Conservation (phyloP, 352 stramenopile species). For the Phytophthora crassamura region DNA sequence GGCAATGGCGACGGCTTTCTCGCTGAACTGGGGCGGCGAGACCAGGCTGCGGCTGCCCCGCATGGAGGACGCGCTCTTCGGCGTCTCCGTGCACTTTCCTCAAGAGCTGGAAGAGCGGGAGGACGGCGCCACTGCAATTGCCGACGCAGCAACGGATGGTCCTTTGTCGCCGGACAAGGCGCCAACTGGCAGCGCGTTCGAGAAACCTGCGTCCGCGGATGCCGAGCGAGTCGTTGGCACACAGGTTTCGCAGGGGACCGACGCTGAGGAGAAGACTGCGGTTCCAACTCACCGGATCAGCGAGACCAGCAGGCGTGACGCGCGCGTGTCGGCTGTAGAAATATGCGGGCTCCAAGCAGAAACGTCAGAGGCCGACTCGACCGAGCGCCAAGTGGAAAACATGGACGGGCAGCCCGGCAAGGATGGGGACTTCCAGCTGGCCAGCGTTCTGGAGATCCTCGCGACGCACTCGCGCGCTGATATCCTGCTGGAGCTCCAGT, state of each 20-base stretch:
- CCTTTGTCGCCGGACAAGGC: constrained; percentile 8
- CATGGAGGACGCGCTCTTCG: constrained; percentile 52
- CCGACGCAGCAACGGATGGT: constrained; percentile 3
- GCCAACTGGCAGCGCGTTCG: not conserved
- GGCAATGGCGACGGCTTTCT: constrained; percentile 13
- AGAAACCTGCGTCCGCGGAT: constrained; percentile 1
- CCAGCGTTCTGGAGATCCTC: constrained; percentile 48
- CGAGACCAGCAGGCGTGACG: constrained; percentile 19
- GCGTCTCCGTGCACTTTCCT: constrained; percentile 39
- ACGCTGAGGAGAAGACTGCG: constrained; percentile 5
- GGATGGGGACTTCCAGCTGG: constrained; percentile 24
- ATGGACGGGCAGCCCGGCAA: constrained; percentile 20
- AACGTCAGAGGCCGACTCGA: constrained; percentile 19
- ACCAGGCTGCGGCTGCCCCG: constrained; percentile 48
- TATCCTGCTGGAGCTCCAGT: constrained; percentile 64
- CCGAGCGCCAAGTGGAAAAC: constrained; percentile 27
- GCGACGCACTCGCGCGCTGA: constrained; percentile 54
- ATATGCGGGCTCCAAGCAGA: constrained; percentile 37
- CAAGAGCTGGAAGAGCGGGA: constrained; percentile 13
- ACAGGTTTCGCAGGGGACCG: constrained; percentile 13
- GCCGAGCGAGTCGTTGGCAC: constrained; percentile 11
- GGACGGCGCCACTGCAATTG: constrained; percentile 7
- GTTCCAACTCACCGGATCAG: constrained; percentile 8
- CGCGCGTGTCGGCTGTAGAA: constrained; percentile 32
- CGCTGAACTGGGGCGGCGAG: constrained; percentile 35